Evolutionary conservation across 106 monocot genomes (phyloP).

Genomic region (Cymbidium sinense): DNA sequence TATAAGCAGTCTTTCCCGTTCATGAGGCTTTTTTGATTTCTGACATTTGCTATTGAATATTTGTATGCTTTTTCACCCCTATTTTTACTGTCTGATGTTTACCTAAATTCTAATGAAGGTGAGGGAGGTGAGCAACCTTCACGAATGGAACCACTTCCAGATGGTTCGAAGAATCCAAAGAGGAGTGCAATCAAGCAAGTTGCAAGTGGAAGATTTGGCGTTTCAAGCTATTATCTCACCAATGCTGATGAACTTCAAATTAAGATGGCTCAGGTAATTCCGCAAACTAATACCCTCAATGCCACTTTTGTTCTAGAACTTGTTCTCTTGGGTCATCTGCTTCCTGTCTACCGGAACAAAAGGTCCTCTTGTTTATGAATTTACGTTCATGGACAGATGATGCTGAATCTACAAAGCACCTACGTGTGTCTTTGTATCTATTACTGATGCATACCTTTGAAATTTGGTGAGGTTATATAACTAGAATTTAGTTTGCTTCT

Average conservation of each 20-base stretch:
- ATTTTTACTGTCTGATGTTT: not conserved
- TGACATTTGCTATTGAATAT: not conserved
- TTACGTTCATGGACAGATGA: slow-evolving; percentile 86
- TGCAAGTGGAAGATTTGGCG: slow-evolving; percentile 99
- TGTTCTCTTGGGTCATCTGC: slow-evolving; percentile 11
- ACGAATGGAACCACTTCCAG: slow-evolving; percentile 79
- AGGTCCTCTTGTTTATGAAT: slow-evolving; percentile 75
- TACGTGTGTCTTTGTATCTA: slow-evolving; percentile 56
- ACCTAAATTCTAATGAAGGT: slow-evolving; percentile 36
- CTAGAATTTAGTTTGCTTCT: slow-evolving; percentile 36
- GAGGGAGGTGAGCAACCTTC: slow-evolving; percentile 98
- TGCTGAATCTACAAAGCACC: slow-evolving; percentile 64
- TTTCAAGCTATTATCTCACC: slow-evolving; percentile 93
- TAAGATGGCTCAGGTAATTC: slow-evolving; percentile 98
- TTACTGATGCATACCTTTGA: slow-evolving; percentile 64
- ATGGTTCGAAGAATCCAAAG: slow-evolving; percentile 85
- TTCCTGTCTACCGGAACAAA: slow-evolving; percentile 35
- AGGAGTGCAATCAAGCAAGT: slow-evolving; percentile 99
- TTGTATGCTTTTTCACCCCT: not conserved
- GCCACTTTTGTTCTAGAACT: not conserved
- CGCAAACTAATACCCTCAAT: not conserved
- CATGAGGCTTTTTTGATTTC: not conserved
- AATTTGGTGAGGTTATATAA: slow-evolving; percentile 63
- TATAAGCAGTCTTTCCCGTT: not conserved
- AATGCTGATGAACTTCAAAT: slow-evolving; percentile 99